phyloP scores from a whole-genome alignment of 164 flowering plant genomes.

The Aristolochia contorta region DNA sequence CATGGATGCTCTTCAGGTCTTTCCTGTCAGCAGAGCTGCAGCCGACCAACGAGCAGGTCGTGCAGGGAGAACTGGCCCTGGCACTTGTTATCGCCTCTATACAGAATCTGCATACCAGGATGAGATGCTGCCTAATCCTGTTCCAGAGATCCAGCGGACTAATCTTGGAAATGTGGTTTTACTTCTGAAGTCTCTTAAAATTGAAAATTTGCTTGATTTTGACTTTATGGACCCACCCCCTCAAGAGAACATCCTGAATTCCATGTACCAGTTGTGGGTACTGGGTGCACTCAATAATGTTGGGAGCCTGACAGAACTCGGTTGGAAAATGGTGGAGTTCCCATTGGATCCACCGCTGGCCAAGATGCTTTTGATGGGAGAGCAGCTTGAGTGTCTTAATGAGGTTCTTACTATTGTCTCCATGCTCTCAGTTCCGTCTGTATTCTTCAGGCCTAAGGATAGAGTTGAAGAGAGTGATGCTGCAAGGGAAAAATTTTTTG shows the following conservation, averaged over 20 bases:
- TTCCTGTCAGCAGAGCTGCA: conserved; percentile 86
- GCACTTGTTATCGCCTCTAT: conserved; percentile 39
- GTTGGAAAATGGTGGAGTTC: conserved; percentile 96
- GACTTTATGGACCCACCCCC: conserved; percentile 99
- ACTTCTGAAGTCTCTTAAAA: conserved; percentile 70
- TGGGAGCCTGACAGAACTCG: conserved; percentile 67
- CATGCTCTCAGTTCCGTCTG: conserved; percentile 94
- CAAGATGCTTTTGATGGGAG: conserved; percentile 86
- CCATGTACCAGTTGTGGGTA: conserved; percentile 94
- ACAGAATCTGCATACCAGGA: conserved; percentile 75
- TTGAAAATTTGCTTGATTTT: conserved; percentile 76
- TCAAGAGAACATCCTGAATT: conserved; percentile 79
- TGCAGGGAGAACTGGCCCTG: conserved; percentile 96
- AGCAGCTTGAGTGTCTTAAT: conserved; percentile 52
- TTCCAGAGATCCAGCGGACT: conserved; percentile 89
- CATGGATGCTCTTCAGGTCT: conserved; percentile 93
- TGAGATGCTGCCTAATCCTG: conserved; percentile 82
- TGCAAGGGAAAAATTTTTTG: conserved; percentile 80
- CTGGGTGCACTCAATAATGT: conserved; percentile 81
- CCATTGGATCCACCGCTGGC: conserved; percentile 95
- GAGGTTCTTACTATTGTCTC: conserved; percentile 88
- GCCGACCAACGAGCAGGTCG: conserved; percentile 94
- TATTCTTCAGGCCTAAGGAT: conserved; percentile 87
- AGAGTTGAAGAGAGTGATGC: conserved; percentile 89
- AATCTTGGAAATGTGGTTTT: conserved; percentile 88